These are phyloP conservation scores for Crassisporium funariophilum DNA, from an alignment of 768 basidiomycete genomes.

Conservation along the genomic window DNA sequence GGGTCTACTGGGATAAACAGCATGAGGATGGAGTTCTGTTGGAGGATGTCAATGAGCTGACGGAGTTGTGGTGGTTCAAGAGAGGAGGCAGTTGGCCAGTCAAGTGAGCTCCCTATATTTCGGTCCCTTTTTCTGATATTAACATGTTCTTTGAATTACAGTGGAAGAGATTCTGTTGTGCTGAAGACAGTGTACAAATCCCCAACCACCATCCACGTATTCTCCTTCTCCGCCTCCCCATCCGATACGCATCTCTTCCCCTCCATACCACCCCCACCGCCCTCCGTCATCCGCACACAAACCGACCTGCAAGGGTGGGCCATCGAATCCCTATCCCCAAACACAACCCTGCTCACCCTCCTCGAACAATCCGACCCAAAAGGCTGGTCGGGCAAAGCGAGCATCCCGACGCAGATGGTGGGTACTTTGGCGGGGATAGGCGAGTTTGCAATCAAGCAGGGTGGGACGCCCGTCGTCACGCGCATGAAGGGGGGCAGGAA, in stretches of 20 bases:
- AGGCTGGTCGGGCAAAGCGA: constrained; percentile 94
- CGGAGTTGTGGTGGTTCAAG: constrained; percentile 92
- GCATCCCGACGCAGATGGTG: constrained; percentile 95
- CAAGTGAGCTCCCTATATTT: constrained; percentile 67
- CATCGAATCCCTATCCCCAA: constrained; percentile 93
- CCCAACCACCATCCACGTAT: constrained; percentile 91
- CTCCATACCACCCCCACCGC: constrained; percentile 62
- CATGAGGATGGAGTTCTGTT: constrained; percentile 85
- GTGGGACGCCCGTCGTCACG: constrained; percentile 91
- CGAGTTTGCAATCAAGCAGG: constrained; percentile 93
- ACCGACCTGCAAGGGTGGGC: constrained; percentile 99
- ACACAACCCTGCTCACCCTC: constrained; percentile 89
- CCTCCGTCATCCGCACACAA: constrained; percentile 87
- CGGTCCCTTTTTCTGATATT: constrained; percentile 11
- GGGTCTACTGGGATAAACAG: constrained; percentile 85
- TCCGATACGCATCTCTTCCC: constrained; percentile 89
- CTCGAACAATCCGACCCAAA: constrained; percentile 97
- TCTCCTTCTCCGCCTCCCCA: constrained; percentile 92
- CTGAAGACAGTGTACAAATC: constrained; percentile 98
- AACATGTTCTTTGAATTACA: constrained; percentile 32
- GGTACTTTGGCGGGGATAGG: constrained; percentile 87
- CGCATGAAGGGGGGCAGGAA: constrained; percentile 78
- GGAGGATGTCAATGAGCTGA: constrained; percentile 89
- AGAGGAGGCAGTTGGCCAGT: constrained; percentile 93
- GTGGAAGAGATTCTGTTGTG: constrained; percentile 87